Evolutionary conservation across 306 rosid species (phyloP).

Genomic region (Bauhinia variegata): DNA sequence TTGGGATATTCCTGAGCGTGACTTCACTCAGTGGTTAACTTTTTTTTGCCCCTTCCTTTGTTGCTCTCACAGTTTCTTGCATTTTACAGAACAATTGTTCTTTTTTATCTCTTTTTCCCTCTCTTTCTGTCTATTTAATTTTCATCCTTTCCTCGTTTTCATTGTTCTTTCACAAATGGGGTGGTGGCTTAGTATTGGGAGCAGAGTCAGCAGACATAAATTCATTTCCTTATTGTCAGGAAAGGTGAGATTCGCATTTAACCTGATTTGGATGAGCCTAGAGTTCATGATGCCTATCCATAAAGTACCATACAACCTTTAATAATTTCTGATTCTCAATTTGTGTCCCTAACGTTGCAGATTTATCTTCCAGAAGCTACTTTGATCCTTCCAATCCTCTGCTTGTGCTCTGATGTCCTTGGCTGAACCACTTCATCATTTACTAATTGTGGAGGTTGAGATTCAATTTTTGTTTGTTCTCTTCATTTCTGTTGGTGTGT

Average conservation of each 20-base stretch:
- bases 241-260: constrained; percentile 47
- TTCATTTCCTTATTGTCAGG: constrained; percentile 21
- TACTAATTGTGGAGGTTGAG: constrained; percentile 59
- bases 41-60: constrained; percentile 28
- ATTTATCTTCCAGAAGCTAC: constrained; percentile 69
- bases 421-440: constrained; percentile 62
- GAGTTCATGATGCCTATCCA: constrained; percentile 51
- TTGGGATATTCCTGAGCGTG: constrained; percentile 29
- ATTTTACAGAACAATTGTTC: constrained; percentile 22
- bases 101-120: constrained; percentile 18
- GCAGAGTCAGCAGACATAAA: too few species aligned
- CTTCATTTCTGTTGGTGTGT: constrained; percentile 16
- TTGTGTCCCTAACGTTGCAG: constrained; percentile 75
- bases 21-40: constrained; percentile 14
- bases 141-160: not conserved
- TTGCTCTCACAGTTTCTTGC: constrained; percentile 10
- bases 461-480: constrained; percentile 35
- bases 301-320: constrained; percentile 41
- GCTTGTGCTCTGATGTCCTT: constrained; percentile 65
- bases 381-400: constrained; percentile 57
- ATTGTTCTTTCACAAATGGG: not conserved
- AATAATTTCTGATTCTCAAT: constrained; percentile 58
- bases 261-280: constrained; percentile 42
- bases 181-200: constrained; percentile 21
- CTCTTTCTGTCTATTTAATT: not conserved